A percentile compares a stretch with the other conserved stretches of the same genome.
These are phyloP conservation scores for Incumbomyces delicatus DNA, from an alignment of 2,329 filamentous ascomycete species.

Conservation along the genomic window DNA sequence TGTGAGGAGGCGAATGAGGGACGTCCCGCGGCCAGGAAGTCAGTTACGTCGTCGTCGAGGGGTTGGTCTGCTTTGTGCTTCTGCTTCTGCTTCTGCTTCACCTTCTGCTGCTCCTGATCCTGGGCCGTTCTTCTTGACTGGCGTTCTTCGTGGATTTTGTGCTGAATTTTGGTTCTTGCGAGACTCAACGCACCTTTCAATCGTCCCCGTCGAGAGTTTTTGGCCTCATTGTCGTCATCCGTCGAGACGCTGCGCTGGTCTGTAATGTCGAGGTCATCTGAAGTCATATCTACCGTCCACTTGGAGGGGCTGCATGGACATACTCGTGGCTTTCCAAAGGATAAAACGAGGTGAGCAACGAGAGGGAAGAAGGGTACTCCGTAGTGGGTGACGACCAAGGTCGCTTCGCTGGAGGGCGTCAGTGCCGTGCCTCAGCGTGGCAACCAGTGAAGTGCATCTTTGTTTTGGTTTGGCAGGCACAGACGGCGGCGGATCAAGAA, in stretches of 20 bases:
- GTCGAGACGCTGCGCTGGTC: conserved; percentile 8
- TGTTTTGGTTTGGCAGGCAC: too few species aligned
- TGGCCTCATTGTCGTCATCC: conserved; percentile 3
- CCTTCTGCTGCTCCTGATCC: too few species aligned
- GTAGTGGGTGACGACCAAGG: too few species aligned
- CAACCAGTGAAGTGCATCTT: too few species aligned
- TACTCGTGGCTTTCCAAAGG: too few species aligned
- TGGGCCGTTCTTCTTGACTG: not conserved
- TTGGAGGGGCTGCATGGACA: conserved; percentile 6
- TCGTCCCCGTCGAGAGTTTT: conserved; percentile 13
- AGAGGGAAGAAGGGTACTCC: too few species aligned
- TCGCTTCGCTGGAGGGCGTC: too few species aligned
- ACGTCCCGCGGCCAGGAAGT: conserved; percentile 18
- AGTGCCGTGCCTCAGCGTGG: too few species aligned
- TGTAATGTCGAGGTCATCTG: conserved; percentile 15
- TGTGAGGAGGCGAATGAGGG: conserved; percentile 10
- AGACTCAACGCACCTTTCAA: conserved; percentile 18
- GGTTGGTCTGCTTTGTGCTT: conserved; percentile 9
- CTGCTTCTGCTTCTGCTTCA: conserved; percentile 1
- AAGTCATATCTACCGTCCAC: conserved; percentile 5
- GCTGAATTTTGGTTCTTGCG: conserved; percentile 19
- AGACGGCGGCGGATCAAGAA: too few species aligned
- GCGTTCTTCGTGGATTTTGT: conserved; percentile 12
- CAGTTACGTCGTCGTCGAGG: conserved; percentile 17
- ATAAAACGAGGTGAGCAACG: too few species aligned